Conservation (phyloP, 305 asterid genomes). For the Rubia tinctorum region DNA sequence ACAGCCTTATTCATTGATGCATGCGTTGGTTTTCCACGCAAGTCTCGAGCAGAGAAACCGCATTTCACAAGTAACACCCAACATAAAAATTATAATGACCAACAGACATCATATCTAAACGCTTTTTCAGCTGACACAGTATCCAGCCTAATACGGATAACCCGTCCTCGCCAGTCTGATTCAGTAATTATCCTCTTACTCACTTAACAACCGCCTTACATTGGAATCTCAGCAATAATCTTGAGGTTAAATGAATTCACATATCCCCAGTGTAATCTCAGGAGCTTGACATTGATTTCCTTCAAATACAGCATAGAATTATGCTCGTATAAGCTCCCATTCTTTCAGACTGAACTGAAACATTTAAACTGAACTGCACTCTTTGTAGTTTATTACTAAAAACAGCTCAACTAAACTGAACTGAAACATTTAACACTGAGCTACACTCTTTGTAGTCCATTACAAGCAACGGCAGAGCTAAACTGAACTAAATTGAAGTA, state of each 20-base stretch:
- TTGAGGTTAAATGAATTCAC: background rate
- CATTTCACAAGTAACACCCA: background rate
- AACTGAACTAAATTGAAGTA: too few species aligned
- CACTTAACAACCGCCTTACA: background rate
- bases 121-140: background rate
- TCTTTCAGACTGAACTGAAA: background rate
- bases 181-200: background rate
- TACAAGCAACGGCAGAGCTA: too few species aligned
- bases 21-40: background rate
- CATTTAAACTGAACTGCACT: background rate
- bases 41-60: background rate
- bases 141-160: background rate
- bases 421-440: too few species aligned
- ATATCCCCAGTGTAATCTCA: background rate
- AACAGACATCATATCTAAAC: background rate
- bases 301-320: background rate
- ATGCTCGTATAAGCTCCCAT: background rate
- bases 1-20: conserved; percentile 11
- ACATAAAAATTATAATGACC: background rate
- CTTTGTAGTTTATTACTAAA: background rate
- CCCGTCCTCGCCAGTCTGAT: background rate
- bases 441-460: too few species aligned
- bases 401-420: too few species aligned
- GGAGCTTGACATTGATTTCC: background rate
- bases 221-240: background rate